Base-by-base conservation (phyloP, 2,329 filamentous ascomycete genomes). In the Rugonectria rugulosa region DNA sequence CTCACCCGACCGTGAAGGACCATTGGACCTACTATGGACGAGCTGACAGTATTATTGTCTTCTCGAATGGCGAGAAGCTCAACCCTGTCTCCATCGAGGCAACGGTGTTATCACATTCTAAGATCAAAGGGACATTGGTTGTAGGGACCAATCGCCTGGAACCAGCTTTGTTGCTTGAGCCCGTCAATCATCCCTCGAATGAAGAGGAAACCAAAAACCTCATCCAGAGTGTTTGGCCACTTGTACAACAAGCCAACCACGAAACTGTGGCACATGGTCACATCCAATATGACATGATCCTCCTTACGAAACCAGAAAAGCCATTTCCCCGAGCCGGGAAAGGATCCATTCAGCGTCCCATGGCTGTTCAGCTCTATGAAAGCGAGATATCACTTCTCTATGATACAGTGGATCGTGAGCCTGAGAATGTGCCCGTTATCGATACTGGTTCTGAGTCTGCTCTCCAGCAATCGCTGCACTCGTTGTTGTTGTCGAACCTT, bases 151-250 rank as follows among this genome's bases (percentile, higher is more conserved):
- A n/a, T n/a, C n/a, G n/a, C n/a, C n/a, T n/a, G n/a, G n/a, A 83
- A 60, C 70, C 81, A 0, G 77, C 74, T 0, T 60, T 84, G 3
- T 68, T 83, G 5, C 58, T 84, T 32, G 82, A 84, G 56, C 79
- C 79, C 0, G 27, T 66, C 1, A 20, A 10, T 2, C 75, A 75
- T 0, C 45, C 63, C 26, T 65, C 57, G 1, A 53, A 66, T 7
- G 60, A 56, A 5, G 66, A 61, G 6, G 32, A 27, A 6, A 27
- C 21, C 8, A 38, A 61, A n/a, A 45, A 62, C 1, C 60, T 82
- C 1, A 64, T 82, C 14, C 76, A 79, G 1, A 66, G 62, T 2
- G 57, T 82, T 2, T 82, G 79, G 80, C 74, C 77, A 0, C 31
- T 68, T 3, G 70, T 82, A 2, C 71, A 76, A 20, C 59, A 71